Conservation (phyloP, 164 flowering plant species). For the Aristolochia californica region DNA sequence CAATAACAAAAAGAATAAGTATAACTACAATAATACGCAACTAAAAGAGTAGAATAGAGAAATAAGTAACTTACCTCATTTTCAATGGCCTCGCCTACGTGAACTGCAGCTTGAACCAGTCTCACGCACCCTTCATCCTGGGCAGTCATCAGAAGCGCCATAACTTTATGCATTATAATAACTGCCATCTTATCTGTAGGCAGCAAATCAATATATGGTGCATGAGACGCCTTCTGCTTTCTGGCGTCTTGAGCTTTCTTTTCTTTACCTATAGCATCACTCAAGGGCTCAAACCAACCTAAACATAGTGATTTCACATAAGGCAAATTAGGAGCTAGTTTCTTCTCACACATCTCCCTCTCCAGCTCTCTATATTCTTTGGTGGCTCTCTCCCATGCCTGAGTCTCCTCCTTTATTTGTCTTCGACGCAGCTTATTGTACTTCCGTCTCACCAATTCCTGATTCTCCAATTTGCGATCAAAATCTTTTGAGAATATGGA, state of each 20-base stretch:
- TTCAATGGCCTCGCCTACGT: conserved; percentile 75
- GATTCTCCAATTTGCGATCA: too few species aligned
- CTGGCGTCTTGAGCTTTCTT: conserved; percentile 37
- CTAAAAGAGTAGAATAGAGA: background rate
- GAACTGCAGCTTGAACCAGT: conserved; percentile 72
- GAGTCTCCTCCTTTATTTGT: conserved; percentile 76
- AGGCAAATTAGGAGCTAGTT: conserved; percentile 80
- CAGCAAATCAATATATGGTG: conserved; percentile 51
- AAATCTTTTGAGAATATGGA: conserved; percentile 20
- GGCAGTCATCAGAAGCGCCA: conserved; percentile 64
- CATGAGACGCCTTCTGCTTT: conserved; percentile 53
- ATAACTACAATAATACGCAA: background rate
- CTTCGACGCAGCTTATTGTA: conserved; percentile 52
- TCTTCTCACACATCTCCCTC: conserved; percentile 72
- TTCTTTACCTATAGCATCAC: conserved; percentile 53
- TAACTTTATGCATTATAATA: conserved; percentile 93
- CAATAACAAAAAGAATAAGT: background rate
- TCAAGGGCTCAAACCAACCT: conserved; percentile 91
- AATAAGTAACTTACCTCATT: conserved; percentile 51
- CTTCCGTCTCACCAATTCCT: conserved; percentile 36
- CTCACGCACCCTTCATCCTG: conserved; percentile 46
- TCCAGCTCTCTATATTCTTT: conserved; percentile 65
- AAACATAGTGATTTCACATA: conserved; percentile 54
- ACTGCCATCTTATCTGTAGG: conserved; percentile 87
- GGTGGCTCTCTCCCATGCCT: conserved; percentile 79